These are phyloP conservation scores for Spongiforma sp. DNA, from an alignment of 1,284 basidiomycete species.

Conservation along the genomic window DNA sequence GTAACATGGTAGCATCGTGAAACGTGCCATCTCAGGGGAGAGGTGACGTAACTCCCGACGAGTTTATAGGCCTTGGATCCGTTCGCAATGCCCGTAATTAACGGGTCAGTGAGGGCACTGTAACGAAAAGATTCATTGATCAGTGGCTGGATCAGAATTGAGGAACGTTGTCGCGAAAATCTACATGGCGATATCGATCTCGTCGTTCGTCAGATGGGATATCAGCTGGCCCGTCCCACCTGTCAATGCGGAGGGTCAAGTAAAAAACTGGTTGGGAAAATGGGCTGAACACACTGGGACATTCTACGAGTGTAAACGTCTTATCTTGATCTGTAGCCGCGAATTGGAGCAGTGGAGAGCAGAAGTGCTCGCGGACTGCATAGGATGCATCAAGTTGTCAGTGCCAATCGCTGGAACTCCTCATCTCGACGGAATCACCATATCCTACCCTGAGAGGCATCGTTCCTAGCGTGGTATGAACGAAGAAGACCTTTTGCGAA, in stretches of 20 bases:
- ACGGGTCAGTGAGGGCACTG: slow-evolving; percentile 91
- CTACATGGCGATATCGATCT: slow-evolving; percentile 91
- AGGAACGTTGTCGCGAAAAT: not conserved
- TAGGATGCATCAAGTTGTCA: not conserved
- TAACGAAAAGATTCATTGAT: not conserved
- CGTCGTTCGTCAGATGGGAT: slow-evolving; percentile 77
- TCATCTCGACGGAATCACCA: slow-evolving; percentile 19
- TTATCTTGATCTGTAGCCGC: slow-evolving; percentile 65
- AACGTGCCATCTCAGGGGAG: slow-evolving; percentile 81
- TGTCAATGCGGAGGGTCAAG: no score
- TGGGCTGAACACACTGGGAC: slow-evolving; percentile 78
- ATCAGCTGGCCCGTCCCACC: slow-evolving; percentile 94
- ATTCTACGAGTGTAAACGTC: slow-evolving; percentile 87
- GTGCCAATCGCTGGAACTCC: not conserved
- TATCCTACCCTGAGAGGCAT: slow-evolving; percentile 40
- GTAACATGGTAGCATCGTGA: no score
- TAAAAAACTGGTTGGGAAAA: slow-evolving; percentile 6
- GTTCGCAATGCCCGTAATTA: slow-evolving; percentile 91
- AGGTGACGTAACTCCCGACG: slow-evolving; percentile 91
- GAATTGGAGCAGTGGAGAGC: slow-evolving; percentile 85
- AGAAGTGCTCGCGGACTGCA: slow-evolving; percentile 89
- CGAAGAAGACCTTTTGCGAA: not conserved
- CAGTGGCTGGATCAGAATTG: slow-evolving; percentile 5
- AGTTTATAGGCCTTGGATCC: slow-evolving; percentile 84
- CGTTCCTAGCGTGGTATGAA: not conserved